Percentiles rank a stretch among this genome's conserved stretches.
These are phyloP conservation scores for Penicillium antarcticum DNA, from an alignment of 495 filamentous ascomycete genomes.

Conservation along the genomic window DNA sequence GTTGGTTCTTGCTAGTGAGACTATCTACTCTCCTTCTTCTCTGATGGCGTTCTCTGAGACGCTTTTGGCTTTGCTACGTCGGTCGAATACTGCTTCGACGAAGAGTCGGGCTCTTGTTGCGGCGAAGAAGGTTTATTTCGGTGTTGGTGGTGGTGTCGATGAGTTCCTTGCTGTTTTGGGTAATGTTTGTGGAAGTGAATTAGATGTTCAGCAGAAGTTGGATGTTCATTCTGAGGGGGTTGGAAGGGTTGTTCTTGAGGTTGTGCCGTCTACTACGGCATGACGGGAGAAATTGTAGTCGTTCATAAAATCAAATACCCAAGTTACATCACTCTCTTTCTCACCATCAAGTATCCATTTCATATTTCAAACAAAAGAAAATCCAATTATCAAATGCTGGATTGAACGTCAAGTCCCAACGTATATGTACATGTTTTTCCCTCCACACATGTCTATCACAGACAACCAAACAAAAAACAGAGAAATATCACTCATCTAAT, in stretches of 20 bases:
- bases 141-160: conserved; percentile 89
- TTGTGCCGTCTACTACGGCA: conserved; percentile 15
- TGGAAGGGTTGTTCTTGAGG: conserved; percentile 44
- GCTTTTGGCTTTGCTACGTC: conserved; percentile 60
- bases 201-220: conserved; percentile 59
- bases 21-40: conserved; percentile 85
- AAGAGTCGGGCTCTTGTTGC: conserved; percentile 69
- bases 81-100: conserved; percentile 38
- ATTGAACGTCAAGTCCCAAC: conserved; percentile 24
- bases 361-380: conserved; percentile 23
- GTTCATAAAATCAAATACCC: not conserved
- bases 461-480: conserved; percentile 19
- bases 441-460: conserved; percentile 26
- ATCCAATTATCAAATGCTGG: conserved; percentile 27
- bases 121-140: conserved; percentile 94
- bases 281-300: not conserved
- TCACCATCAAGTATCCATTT: not conserved
- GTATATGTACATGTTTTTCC: conserved; percentile 44
- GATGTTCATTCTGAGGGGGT: conserved; percentile 53
- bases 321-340: not conserved
- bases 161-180: conserved; percentile 71
- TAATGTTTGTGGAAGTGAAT: conserved; percentile 50
- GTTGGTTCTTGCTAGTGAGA: conserved; percentile 83
- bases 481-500: conserved; percentile 27
- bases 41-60: conserved; percentile 71